phyloP scores from a whole-genome alignment of 23 red algal species.

The Gracilaria domingensis region DNA sequence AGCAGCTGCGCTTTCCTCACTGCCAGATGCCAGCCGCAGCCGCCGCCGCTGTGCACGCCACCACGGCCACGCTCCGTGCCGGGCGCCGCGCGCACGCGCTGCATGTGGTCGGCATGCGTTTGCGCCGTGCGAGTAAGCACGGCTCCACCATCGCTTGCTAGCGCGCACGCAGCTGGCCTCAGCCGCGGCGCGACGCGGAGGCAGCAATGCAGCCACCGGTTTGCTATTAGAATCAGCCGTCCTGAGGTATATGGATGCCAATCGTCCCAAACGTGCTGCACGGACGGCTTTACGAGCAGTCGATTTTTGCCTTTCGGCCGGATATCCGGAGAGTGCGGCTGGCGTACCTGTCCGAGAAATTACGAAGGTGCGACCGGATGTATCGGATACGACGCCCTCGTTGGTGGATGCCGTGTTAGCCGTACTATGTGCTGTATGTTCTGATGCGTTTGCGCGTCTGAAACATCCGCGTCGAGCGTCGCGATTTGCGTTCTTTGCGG shows the following conservation, averaged over 20 bases:
- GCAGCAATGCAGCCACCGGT: constrained; percentile 33
- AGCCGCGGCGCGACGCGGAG: constrained; percentile 27
- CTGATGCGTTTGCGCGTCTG: constrained; percentile 14
- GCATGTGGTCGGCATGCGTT: constrained; percentile 53
- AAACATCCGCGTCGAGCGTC: constrained; percentile 42
- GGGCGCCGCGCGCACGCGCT: neutral
- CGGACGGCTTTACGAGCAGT: constrained; percentile 54
- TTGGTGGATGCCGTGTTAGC: constrained; percentile 58
- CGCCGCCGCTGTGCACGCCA: too few species aligned
- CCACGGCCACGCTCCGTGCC: too few species aligned
- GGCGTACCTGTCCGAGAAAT: constrained; percentile 49
- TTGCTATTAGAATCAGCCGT: constrained; percentile 36
- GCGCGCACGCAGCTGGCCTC: constrained; percentile 23
- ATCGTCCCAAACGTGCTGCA: constrained; percentile 49
- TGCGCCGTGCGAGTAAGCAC: constrained; percentile 27
- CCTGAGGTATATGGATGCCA: constrained; percentile 37
- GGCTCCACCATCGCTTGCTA: constrained; percentile 25
- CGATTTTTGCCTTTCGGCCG: constrained; percentile 53
- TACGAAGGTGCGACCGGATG: constrained; percentile 2
- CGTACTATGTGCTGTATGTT: constrained; percentile 17
- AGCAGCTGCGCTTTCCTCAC: too few species aligned
- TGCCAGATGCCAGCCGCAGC: too few species aligned
- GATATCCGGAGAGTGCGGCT: constrained; percentile 65
- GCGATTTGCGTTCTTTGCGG: constrained; percentile 57
- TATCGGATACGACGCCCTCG: neutral